Evolutionary conservation across 768 basidiomycete genomes (phyloP).

Genomic region (Kwoniella botswanensis): DNA sequence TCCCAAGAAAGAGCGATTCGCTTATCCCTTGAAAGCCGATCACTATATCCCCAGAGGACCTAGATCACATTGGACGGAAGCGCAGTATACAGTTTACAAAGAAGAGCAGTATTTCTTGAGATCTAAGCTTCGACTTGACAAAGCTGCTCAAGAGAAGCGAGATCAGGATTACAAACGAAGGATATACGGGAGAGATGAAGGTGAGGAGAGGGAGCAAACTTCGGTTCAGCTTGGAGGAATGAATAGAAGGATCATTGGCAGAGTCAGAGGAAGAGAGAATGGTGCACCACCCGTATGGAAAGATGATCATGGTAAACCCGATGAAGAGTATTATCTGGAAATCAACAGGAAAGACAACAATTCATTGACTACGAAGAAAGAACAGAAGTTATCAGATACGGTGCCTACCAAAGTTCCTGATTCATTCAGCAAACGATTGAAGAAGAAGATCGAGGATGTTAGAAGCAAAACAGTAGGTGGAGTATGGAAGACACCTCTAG

Average conservation of each 20-base stretch:
- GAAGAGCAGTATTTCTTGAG: conserved; percentile 26
- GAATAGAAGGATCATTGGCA: background rate
- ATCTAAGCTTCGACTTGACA: background rate
- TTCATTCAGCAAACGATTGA: background rate
- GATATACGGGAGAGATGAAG: background rate
- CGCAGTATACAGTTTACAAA: conserved; percentile 34
- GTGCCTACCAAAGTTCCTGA: background rate
- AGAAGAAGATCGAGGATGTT: background rate
- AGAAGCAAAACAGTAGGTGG: conserved; percentile 3
- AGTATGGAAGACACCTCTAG: conserved; percentile 1
- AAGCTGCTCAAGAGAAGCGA: too few relatives aligned
- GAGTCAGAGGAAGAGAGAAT: conserved; percentile 8
- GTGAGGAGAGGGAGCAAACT: background rate
- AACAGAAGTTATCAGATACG: background rate
- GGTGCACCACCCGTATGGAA: conserved; percentile 11
- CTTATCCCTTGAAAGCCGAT: background rate
- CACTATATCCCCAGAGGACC: conserved; percentile 28
- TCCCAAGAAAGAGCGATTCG: background rate
- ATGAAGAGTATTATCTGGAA: conserved; percentile 1
- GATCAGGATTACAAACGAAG: background rate
- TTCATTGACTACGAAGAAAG: too few relatives aligned
- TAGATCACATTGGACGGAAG: conserved; percentile 27
- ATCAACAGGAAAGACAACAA: background rate
- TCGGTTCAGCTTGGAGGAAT: background rate
- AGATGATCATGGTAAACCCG: conserved; percentile 14